Percentiles rank a stretch among this genome's conserved stretches.
These are phyloP conservation scores for Celoporthe dispersa DNA, from an alignment of 2,329 filamentous ascomycete genomes.

Conservation along the genomic window DNA sequence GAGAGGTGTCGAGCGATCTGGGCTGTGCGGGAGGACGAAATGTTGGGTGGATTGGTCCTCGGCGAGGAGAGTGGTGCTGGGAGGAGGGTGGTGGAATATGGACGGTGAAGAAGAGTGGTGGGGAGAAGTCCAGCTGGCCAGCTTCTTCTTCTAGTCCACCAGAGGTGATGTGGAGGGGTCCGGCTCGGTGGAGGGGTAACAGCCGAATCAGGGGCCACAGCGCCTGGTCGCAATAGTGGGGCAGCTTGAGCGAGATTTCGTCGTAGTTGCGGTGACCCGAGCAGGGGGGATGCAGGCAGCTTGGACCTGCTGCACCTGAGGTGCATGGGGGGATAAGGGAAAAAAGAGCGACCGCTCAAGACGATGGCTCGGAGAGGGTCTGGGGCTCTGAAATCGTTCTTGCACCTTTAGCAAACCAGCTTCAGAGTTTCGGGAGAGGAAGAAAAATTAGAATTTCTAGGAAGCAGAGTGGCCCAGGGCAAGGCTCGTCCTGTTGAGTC, in stretches of 20 bases:
- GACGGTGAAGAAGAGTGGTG: constrained; percentile 19
- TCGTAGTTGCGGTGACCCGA: not conserved
- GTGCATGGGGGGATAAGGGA: not conserved
- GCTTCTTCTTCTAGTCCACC: constrained; percentile 7
- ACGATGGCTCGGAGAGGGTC: not conserved
- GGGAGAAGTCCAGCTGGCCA: constrained; percentile 18
- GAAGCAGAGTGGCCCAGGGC: not conserved
- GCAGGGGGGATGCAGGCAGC: not conserved
- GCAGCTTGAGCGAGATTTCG: constrained; percentile 21
- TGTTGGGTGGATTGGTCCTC: constrained; percentile 41
- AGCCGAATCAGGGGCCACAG: constrained; percentile 14
- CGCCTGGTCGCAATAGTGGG: constrained; percentile 22
- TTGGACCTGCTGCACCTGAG: not conserved
- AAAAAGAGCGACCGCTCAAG: not conserved
- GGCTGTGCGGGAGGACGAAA: constrained; percentile 55
- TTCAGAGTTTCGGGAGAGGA: too few relatives aligned
- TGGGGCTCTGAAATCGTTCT: not conserved
- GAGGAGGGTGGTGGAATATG: constrained; percentile 13
- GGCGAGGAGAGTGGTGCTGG: constrained; percentile 27
- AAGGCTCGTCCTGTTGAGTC: not conserved
- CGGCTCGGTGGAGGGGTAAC: constrained; percentile 24
- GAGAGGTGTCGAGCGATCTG: constrained; percentile 62
- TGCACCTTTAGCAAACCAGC: not conserved
- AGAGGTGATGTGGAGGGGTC: constrained; percentile 26
- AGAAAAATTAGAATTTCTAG: not conserved